These are phyloP conservation scores for Articulospora tetracladia DNA, from an alignment of 495 filamentous ascomycete genomes.

Conservation along the genomic window DNA sequence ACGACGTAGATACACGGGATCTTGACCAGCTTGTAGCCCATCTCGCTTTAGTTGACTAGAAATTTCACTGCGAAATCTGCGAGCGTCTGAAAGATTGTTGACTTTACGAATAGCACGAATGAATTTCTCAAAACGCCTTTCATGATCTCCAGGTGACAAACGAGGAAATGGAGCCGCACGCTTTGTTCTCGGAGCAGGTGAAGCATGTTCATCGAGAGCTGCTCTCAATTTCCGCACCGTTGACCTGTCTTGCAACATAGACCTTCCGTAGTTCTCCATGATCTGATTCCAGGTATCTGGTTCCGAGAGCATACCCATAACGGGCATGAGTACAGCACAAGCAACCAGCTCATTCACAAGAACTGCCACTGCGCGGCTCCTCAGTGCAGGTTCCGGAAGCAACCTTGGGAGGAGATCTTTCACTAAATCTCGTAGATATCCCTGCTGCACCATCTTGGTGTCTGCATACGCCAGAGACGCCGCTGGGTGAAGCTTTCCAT, in stretches of 20 bases:
- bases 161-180: slow-evolving; percentile 64
- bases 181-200: slow-evolving; percentile 66
- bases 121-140: slow-evolving; percentile 90
- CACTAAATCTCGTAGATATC: slow-evolving; percentile 73
- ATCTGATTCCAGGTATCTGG: slow-evolving; percentile 97
- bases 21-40: slow-evolving; percentile 69
- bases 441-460: slow-evolving; percentile 77
- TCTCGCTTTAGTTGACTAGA: slow-evolving; percentile 90
- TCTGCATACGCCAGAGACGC: slow-evolving; percentile 79
- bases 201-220: slow-evolving; percentile 92
- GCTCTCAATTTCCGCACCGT: slow-evolving; percentile 91
- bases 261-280: slow-evolving; percentile 84
- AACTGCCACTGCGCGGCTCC: slow-evolving; percentile 73
- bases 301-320: slow-evolving; percentile 70
- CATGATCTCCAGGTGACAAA: slow-evolving; percentile 57
- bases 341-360: slow-evolving; percentile 81
- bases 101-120: slow-evolving; percentile 85
- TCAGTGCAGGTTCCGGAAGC: slow-evolving; percentile 67
- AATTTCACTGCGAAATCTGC: slow-evolving; percentile 86
- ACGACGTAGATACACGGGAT: slow-evolving; percentile 80
- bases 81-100: slow-evolving; percentile 89
- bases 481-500: slow-evolving; percentile 86
- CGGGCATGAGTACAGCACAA: slow-evolving; percentile 69
- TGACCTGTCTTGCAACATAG: slow-evolving; percentile 90
- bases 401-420: slow-evolving; percentile 68